Percentiles rank a stretch among this genome's conserved stretches.
phyloP scores from a whole-genome alignment of 1,284 basidiomycete genomes.

The Microbotryomycetes sp. region DNA sequence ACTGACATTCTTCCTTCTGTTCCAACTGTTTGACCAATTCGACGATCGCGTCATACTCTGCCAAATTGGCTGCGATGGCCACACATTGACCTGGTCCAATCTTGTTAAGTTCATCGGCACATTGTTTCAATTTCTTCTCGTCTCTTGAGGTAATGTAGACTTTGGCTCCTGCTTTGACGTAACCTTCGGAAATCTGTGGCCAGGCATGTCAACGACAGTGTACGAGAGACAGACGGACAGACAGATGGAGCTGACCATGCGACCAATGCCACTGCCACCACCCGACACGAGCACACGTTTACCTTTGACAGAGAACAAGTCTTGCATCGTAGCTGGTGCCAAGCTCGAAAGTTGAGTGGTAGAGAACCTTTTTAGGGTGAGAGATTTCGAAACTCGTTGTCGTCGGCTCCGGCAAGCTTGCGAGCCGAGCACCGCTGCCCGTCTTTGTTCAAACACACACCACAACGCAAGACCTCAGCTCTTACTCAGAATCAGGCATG shows the following conservation, averaged over 20 bases:
- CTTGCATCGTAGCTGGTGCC: conserved; percentile 25
- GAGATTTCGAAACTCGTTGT: too few species aligned
- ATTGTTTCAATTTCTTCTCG: conserved; percentile 53
- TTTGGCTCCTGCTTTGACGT: conserved; percentile 60
- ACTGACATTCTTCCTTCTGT: conserved; percentile 49
- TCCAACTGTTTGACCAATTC: conserved; percentile 52
- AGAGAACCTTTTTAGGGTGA: too few species aligned
- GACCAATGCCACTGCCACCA: conserved; percentile 48
- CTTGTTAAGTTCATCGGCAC: conserved; percentile 53
- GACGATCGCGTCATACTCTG: conserved; percentile 55
- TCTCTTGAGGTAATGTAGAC: conserved; percentile 65
- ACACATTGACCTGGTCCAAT: conserved; percentile 56
- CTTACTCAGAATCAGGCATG: too few species aligned
- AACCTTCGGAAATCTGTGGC: conserved; percentile 58
- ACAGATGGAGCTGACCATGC: conserved; percentile 9
- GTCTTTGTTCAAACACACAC: too few species aligned
- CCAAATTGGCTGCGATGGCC: conserved; percentile 55
- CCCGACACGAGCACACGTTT: conserved; percentile 58
- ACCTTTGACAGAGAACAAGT: conserved; percentile 54
- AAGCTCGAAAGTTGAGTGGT: too few species aligned
- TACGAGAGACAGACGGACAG: background rate
- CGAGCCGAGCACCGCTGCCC: too few species aligned
- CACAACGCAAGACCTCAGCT: too few species aligned
- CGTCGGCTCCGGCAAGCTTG: too few species aligned
- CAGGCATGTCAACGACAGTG: background rate